These are phyloP conservation scores for Xylariomycetidae sp. DNA, from an alignment of 2,329 filamentous ascomycete species.

Conservation along the genomic window DNA sequence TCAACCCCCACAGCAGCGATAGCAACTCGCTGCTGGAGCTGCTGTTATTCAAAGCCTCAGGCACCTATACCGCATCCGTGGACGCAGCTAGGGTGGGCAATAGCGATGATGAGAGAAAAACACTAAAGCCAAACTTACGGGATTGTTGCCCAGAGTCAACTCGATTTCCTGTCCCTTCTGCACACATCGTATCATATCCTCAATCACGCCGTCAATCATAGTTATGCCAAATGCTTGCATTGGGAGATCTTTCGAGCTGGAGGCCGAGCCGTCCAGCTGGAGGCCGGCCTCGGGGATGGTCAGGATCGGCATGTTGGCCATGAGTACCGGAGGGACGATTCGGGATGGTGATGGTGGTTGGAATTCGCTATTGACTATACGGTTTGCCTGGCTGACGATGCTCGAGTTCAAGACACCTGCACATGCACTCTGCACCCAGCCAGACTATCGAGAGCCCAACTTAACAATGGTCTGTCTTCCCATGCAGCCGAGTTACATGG, in stretches of 20 bases:
- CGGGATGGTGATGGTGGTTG: too few relatives aligned
- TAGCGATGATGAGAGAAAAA: constrained; percentile 10
- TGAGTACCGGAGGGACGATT: constrained; percentile 9
- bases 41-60: not conserved
- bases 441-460: constrained; percentile 28
- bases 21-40: too few relatives aligned
- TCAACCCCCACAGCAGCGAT: too few relatives aligned
- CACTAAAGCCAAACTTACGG: constrained; percentile 44
- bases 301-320: constrained; percentile 45
- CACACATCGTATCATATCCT: constrained; percentile 58
- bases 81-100: constrained; percentile 4
- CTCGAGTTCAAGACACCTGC: constrained; percentile 21
- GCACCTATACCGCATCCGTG: constrained; percentile 8
- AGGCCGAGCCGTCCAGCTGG: constrained; percentile 48
- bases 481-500: constrained; percentile 28
- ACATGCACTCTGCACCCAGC: constrained; percentile 25
- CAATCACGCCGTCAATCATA: constrained; percentile 54
- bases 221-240: constrained; percentile 54
- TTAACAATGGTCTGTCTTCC: constrained; percentile 26
- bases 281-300: constrained; percentile 55
- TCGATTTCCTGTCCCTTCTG: constrained; percentile 53
- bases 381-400: constrained; percentile 6
- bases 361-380: too few relatives aligned
- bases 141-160: constrained; percentile 52
- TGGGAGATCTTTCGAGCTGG: constrained; percentile 39